phyloP scores from a whole-genome alignment of 23 red algal genomes.

The Gracilaria domingensis region DNA sequence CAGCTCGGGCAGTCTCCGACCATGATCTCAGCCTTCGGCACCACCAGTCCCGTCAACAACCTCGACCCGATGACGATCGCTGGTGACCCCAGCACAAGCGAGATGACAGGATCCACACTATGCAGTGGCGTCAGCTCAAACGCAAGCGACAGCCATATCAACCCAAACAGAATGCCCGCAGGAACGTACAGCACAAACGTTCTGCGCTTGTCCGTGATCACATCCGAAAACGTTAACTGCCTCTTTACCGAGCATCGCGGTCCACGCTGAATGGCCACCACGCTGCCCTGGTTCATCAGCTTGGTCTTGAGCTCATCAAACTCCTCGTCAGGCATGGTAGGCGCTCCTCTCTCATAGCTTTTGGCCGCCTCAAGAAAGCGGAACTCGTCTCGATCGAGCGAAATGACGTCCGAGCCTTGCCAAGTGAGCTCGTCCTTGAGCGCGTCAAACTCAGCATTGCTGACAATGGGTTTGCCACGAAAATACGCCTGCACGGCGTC shows the following conservation, averaged over 20 bases:
- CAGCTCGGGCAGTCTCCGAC: slow-evolving; percentile 96
- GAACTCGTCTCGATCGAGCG: slow-evolving; percentile 87
- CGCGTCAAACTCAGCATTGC: slow-evolving; percentile 91
- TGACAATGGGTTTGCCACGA: slow-evolving; percentile 68
- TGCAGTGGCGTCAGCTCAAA: slow-evolving; percentile 95
- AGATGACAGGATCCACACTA: slow-evolving; percentile 80
- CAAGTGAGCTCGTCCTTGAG: slow-evolving; percentile 98
- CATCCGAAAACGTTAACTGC: slow-evolving; percentile 87
- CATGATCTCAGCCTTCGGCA: slow-evolving; percentile 85
- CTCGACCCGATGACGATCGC: slow-evolving; percentile 63
- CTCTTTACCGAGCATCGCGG: slow-evolving; percentile 86
- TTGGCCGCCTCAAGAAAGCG: slow-evolving; percentile 90
- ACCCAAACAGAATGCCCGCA: slow-evolving; percentile 74
- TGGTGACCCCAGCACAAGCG: slow-evolving; percentile 85
- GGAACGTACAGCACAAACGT: slow-evolving; percentile 85
- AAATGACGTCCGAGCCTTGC: slow-evolving; percentile 88
- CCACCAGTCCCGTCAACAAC: slow-evolving; percentile 78
- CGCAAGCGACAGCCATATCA: slow-evolving; percentile 81
- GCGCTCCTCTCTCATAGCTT: slow-evolving; percentile 77
- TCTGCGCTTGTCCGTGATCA: slow-evolving; percentile 77
- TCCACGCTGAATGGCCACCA: slow-evolving; percentile 86
- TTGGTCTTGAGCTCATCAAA: slow-evolving; percentile 90
- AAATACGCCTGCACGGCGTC: slow-evolving; percentile 90
- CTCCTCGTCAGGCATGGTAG: slow-evolving; percentile 87
- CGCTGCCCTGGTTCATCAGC: slow-evolving; percentile 60